Conservation (phyloP, 352 stramenopile species). For the Globisporangium heterothallicum region DNA sequence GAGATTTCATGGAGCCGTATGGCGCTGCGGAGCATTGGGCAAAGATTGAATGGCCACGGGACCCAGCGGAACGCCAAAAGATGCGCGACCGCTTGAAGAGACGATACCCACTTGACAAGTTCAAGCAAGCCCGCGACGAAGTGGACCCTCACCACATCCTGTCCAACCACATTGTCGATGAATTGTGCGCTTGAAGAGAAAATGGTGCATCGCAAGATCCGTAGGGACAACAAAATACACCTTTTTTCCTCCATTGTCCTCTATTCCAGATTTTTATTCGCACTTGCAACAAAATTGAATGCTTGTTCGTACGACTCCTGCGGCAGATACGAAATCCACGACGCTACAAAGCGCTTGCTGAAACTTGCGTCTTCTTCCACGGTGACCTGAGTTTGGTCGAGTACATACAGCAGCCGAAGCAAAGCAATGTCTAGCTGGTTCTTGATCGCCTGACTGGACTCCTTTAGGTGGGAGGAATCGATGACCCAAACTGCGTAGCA, state of each 20-base stretch:
- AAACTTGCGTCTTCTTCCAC: slow-evolving; percentile 11
- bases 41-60: slow-evolving; percentile 91
- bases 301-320: slow-evolving; percentile 15
- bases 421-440: slow-evolving; percentile 28
- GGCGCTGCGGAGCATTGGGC: slow-evolving; percentile 94
- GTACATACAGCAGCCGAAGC: slow-evolving; percentile 25
- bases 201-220: neutral
- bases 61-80: slow-evolving; percentile 35
- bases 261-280: neutral
- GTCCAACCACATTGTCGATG: slow-evolving; percentile 87
- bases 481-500: slow-evolving; percentile 21
- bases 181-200: slow-evolving; percentile 35
- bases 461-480: slow-evolving; percentile 11
- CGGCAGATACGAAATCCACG: slow-evolving; percentile 29
- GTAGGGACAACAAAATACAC: neutral
- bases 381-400: slow-evolving; percentile 13
- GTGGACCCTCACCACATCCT: slow-evolving; percentile 93
- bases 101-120: slow-evolving; percentile 87
- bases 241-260: neutral
- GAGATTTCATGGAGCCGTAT: slow-evolving; percentile 86
- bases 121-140: slow-evolving; percentile 83
- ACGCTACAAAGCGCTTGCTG: slow-evolving; percentile 25
- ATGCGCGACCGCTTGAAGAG: slow-evolving; percentile 64
- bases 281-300: slow-evolving; percentile 11
- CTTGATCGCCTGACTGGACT: slow-evolving; percentile 6